Base-by-base conservation (phyloP, 1,284 basidiomycete genomes). In the Leccinum pseudoinsigne region DNA sequence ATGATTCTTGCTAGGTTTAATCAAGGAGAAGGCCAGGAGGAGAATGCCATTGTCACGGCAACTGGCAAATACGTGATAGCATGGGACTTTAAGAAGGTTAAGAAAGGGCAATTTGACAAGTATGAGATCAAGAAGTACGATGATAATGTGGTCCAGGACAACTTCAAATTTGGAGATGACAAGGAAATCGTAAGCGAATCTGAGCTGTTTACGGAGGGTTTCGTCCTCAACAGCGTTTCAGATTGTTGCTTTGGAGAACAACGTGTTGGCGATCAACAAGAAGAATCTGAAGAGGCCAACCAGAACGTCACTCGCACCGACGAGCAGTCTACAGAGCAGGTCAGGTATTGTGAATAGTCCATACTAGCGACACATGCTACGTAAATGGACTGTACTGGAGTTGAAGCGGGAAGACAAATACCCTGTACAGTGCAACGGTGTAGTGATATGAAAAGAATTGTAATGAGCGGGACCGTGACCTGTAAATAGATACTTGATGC, bases 101-200 rank as follows among this genome's bases (percentile, higher is more conserved):
- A 97, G 84, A 90, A 91, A 76, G 96, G 96, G 61, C 86, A 87
- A 59, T 82, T 92, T 53, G 93, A 96, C 76, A 92, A 92, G 74
- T 98, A 98, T 74, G 94, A 97, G 72, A 96, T 98, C 81, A 97
- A 97, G 84, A 92, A 92, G 79, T 97, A 97, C 74, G 93, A 96
- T 71, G 95, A 97, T 69, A 84, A 86, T 58, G 95, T 99, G 64
- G 95, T 99, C 0, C 95, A 97, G 66, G 96, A 98, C 76, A 94
- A 92, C 78, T 98, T 98, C 87, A 93, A 91, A 77, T 97, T 94
- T 73, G 95, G 94, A 18, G 92, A 96, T 68, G 95, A 97, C 78
- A 93, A 94, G 72, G 91, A 97, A 75, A 97, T 98, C 73, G 93
- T 94, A 70, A 71, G 89, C 45, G 18, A 55, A 60, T 2, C 3